Conservation (phyloP, 768 basidiomycete species). For the Mycena floridula region DNA sequence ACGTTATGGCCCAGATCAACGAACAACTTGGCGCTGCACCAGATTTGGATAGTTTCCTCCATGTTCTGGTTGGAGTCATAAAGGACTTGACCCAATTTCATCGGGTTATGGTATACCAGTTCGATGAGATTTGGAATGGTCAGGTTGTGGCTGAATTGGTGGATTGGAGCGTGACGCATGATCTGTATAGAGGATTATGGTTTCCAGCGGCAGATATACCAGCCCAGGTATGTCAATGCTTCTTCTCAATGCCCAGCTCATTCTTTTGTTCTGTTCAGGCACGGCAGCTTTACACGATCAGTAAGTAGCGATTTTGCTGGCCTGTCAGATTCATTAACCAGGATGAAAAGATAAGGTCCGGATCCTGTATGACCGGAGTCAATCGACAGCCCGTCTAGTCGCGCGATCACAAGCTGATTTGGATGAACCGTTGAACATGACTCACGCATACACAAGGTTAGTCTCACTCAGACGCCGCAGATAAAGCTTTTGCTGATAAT, state of each 20-base stretch:
- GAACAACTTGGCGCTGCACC: conserved; percentile 67
- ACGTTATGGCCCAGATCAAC: conserved; percentile 73
- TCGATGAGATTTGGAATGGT: conserved; percentile 76
- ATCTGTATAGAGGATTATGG: conserved; percentile 66
- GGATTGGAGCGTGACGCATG: conserved; percentile 69
- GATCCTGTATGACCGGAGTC: conserved; percentile 66
- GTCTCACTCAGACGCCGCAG: too few species aligned
- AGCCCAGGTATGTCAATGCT: conserved; percentile 39
- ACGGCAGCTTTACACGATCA: conserved; percentile 61
- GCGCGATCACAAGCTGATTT: conserved; percentile 58
- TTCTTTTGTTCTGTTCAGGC: conserved; percentile 35
- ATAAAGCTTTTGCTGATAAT: too few species aligned
- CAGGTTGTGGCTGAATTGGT: conserved; percentile 75
- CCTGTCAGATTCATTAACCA: neutral
- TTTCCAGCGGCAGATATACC: conserved; percentile 70
- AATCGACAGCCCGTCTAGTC: conserved; percentile 68
- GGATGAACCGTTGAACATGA: conserved; percentile 73
- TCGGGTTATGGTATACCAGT: conserved; percentile 76
- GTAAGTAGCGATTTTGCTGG: conserved; percentile 28
- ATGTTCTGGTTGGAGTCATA: conserved; percentile 63
- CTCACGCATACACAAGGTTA: conserved; percentile 73
- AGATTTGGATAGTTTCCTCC: conserved; percentile 62
- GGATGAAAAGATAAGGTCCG: conserved; percentile 62
- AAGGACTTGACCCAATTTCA: conserved; percentile 82
- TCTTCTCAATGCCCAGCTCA: neutral